Conservation (phyloP, 805 yeast genomes). For the Cyberlindnera petersonii region DNA sequence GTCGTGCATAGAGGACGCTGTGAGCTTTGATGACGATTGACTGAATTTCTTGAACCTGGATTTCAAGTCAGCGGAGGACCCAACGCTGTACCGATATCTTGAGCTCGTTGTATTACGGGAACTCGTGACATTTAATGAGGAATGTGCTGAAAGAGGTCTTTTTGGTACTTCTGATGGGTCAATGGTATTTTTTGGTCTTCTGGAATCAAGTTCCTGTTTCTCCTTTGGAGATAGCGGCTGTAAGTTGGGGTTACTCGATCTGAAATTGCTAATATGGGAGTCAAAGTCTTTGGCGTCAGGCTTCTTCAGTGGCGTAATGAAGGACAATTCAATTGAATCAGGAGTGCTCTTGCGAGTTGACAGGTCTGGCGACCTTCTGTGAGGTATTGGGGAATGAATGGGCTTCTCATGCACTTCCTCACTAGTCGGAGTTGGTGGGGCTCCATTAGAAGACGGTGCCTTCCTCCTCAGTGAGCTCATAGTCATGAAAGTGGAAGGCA, state of each 20-base stretch:
- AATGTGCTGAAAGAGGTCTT: neutral
- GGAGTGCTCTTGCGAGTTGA: neutral
- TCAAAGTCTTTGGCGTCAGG: neutral
- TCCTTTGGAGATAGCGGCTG: slow-evolving; percentile 18
- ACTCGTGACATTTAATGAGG: too few relatives aligned
- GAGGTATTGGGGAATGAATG: neutral
- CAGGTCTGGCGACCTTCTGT: neutral
- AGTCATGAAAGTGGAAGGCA: neutral
- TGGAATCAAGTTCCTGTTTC: slow-evolving; percentile 3
- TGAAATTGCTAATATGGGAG: slow-evolving; percentile 8
- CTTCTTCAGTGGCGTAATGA: too few relatives aligned
- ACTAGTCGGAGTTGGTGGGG: slow-evolving; percentile 1
- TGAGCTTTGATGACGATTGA: neutral
- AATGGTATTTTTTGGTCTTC: slow-evolving; percentile 1
- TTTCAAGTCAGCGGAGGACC: slow-evolving; percentile 11
- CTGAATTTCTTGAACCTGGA: slow-evolving; percentile 9
- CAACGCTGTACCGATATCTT: slow-evolving; percentile 13
- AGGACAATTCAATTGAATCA: neutral
- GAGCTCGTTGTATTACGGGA: too few relatives aligned
- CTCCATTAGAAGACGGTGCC: slow-evolving; percentile 7
- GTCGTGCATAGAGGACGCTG: neutral
- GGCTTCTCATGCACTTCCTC: slow-evolving; percentile 1
- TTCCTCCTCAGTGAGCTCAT: slow-evolving; percentile 6
- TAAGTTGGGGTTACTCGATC: slow-evolving; percentile 26
- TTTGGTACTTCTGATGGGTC: slow-evolving; percentile 2